Evolutionary conservation across 352 stramenopile species (phyloP), one percentile per base, ranked within the genome.

Genomic region (Hyaloperonospora brassicae): DNA sequence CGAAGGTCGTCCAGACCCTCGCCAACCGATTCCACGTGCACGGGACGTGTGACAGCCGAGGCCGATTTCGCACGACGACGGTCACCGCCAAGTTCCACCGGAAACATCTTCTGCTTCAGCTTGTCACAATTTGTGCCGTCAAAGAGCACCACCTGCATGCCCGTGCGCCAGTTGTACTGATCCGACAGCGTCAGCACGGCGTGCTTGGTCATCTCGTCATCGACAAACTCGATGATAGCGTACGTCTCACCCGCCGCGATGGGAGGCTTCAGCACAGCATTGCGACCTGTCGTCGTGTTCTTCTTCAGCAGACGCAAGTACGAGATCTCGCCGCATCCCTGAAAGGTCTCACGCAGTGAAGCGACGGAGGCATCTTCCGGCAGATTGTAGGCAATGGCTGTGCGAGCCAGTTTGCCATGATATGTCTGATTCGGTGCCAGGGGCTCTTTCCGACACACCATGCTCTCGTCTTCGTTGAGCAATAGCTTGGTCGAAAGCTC

Each of bases 51-150:
- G 5, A 91, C 52, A 1, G 79, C 80, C 14, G 80, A 87, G 1
- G 83, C 77, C 44, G 83, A 93, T 62, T 90, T 88, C 39, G 80
- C 83, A 27, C 83, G 83, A 62, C 80, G 78, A 41, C 83, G 82
- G 14, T 88, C 76, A n/a, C 64, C 67, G 3, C 66, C 73, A 31
- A 84, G 61, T 47, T 93, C 83, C 30, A 93, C 79, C 0, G 83
- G 83, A 49, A 93, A 93, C 83, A 93, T 93, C 61, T 89, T 89
- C 52, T 93, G 80, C 66, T 93, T 93, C 44, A 93, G 72, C 55
- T 89, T 91, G 50, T 93, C 83, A 54, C 72, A 87, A 65, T 88
- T 93, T 47, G 83, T 93, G 61, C 83, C 83, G 50, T 93, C 83
- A 70, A 93, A 93, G 50, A 93, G 76, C 62, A 93, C 83, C 48